Conservation (phyloP, 768 basidiomycete genomes). For the Amanita molliuscula region DNA sequence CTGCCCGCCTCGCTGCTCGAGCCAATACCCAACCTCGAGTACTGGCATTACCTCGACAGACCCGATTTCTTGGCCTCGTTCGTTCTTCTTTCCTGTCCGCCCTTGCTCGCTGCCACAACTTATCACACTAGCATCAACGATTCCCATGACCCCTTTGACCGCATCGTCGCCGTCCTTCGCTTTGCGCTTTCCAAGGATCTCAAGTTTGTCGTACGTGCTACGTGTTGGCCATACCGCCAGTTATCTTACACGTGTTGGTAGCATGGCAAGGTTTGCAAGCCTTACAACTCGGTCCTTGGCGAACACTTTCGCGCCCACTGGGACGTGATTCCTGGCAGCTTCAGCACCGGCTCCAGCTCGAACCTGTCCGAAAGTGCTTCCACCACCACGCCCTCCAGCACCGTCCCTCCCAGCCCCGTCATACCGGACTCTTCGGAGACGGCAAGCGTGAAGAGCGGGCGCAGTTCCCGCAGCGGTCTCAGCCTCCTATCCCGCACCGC, state of each 20-base stretch:
- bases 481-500: constrained; percentile 44
- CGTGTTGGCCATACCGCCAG: neutral
- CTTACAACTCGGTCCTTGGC: constrained; percentile 80
- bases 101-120: neutral
- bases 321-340: constrained; percentile 50
- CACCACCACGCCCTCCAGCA: constrained; percentile 15
- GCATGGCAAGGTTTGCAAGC: constrained; percentile 92
- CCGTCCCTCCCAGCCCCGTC: constrained; percentile 7
- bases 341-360: constrained; percentile 15
- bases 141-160: constrained; percentile 82
- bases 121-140: constrained; percentile 67
- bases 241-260: constrained; percentile 16
- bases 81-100: constrained; percentile 23
- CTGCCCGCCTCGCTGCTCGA: constrained; percentile 89
- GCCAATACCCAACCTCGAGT: constrained; percentile 92
- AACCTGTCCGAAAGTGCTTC: constrained; percentile 28
- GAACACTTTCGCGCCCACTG: constrained; percentile 87
- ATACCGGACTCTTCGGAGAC: constrained; percentile 27
- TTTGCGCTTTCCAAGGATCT: constrained; percentile 91
- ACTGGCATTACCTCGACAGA: constrained; percentile 89
- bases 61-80: constrained; percentile 89
- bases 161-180: constrained; percentile 87
- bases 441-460: constrained; percentile 46
- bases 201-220: constrained; percentile 71
- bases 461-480: constrained; percentile 45